These are phyloP conservation scores for Kuraishia hungarica DNA, from an alignment of 805 yeast species.

Conservation along the genomic window DNA sequence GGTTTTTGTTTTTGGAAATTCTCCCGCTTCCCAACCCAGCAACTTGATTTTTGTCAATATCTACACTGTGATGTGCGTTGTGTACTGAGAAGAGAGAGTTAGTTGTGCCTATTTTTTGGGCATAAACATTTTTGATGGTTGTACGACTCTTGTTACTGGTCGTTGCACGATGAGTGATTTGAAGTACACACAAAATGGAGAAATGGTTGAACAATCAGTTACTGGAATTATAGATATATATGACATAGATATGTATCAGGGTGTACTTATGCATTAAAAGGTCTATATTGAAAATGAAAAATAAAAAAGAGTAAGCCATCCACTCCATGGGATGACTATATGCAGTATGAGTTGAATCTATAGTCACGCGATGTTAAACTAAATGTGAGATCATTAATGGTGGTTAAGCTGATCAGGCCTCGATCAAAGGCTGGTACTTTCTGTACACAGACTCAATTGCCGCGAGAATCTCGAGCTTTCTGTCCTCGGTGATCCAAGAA, in stretches of 20 bases:
- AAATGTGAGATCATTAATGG: neutral
- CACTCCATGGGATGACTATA: neutral
- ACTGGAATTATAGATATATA: no score
- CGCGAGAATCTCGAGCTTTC: constrained; percentile 38
- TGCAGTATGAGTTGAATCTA: neutral
- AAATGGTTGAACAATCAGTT: neutral
- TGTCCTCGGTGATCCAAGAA: constrained; percentile 57
- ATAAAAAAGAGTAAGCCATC: neutral
- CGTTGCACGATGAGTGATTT: neutral
- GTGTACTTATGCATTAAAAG: neutral
- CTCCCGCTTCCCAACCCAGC: neutral
- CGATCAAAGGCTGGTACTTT: constrained; percentile 16
- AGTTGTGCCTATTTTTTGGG: neutral
- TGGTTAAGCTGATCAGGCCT: neutral
- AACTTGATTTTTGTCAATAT: neutral
- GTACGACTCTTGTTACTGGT: neutral
- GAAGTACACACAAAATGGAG: no score
- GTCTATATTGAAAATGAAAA: neutral
- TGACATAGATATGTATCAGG: neutral
- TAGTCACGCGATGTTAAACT: neutral
- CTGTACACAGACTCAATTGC: constrained; percentile 32
- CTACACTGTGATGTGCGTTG: neutral
- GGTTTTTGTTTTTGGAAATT: neutral
- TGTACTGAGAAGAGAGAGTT: neutral
- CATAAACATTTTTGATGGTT: neutral